These are phyloP conservation scores for Aegilops tauschii DNA, from an alignment of 176 grass and related monocot genomes.

Conservation along the genomic window DNA sequence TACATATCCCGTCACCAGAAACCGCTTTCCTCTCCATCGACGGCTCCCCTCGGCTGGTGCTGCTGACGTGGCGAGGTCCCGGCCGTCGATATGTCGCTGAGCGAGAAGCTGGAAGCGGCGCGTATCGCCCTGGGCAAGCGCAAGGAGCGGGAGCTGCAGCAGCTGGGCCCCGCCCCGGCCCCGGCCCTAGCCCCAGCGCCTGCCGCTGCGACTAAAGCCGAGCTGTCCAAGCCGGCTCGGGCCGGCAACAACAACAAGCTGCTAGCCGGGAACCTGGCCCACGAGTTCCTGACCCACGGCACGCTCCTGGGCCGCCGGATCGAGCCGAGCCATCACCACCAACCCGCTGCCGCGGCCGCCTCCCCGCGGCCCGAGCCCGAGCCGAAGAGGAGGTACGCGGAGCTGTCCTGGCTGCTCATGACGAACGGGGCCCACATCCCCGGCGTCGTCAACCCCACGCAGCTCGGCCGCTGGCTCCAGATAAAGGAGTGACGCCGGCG, in stretches of 20 bases:
- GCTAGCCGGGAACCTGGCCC: conserved; percentile 71
- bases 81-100: conserved; percentile 60
- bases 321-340: conserved; percentile 12
- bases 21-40: not conserved
- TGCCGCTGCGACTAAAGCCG: conserved; percentile 21
- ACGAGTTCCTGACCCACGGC: conserved; percentile 73
- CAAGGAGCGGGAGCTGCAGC: conserved; percentile 49
- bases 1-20: not conserved
- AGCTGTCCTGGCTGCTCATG: conserved; percentile 59
- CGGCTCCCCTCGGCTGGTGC: not conserved
- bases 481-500: conserved; percentile 37
- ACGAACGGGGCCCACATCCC: conserved; percentile 49
- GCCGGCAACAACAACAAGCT: conserved; percentile 43
- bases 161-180: not conserved
- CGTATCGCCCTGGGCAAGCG: conserved; percentile 62
- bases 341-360: too few relatives aligned
- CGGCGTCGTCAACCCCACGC: conserved; percentile 87
- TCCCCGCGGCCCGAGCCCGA: conserved; percentile 25
- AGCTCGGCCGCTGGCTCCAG: conserved; percentile 77
- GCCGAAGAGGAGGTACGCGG: conserved; percentile 37
- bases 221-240: conserved; percentile 31
- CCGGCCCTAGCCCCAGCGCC: not conserved
- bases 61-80: conserved; percentile 38
- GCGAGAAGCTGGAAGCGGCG: conserved; percentile 50
- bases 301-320: conserved; percentile 57